phyloP scores from a whole-genome alignment of 2,329 filamentous ascomycete species.

The Alternaria solani region DNA sequence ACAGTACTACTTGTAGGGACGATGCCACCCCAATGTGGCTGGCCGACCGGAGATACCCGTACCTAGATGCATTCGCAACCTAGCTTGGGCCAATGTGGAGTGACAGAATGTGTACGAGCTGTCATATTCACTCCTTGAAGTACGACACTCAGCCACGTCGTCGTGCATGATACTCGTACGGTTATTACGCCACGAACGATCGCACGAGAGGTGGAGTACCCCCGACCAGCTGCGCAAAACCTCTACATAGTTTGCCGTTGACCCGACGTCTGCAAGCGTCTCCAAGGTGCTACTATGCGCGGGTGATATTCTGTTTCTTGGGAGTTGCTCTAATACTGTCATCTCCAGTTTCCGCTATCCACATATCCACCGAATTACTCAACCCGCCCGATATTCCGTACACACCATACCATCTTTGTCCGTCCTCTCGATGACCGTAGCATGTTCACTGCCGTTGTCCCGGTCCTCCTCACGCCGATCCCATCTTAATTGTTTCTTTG shows the following conservation, averaged over 20 bases:
- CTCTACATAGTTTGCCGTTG: neutral
- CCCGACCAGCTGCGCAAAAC: neutral
- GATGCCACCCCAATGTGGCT: neutral
- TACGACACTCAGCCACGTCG: neutral
- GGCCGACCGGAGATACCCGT: slow-evolving; percentile 3
- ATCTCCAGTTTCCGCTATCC: neutral
- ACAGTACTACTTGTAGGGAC: neutral
- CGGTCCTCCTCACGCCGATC: slow-evolving; percentile 5
- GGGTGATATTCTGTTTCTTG: neutral
- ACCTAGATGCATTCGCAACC: neutral
- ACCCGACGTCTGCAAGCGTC: neutral
- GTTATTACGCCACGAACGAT: neutral
- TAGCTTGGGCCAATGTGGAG: neutral
- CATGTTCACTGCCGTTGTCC: neutral
- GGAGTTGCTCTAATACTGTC: neutral
- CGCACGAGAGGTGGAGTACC: no score
- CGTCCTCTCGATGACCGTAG: neutral
- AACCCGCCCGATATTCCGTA: neutral
- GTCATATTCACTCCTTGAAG: no score
- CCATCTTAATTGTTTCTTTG: slow-evolving; percentile 12
- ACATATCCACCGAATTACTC: neutral
- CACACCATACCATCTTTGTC: neutral
- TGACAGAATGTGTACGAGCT: no score
- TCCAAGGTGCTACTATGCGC: neutral
- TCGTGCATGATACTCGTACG: neutral